Evolutionary conservation across 345 rosid species (phyloP).

Genomic region (Hibiscus trionum): DNA sequence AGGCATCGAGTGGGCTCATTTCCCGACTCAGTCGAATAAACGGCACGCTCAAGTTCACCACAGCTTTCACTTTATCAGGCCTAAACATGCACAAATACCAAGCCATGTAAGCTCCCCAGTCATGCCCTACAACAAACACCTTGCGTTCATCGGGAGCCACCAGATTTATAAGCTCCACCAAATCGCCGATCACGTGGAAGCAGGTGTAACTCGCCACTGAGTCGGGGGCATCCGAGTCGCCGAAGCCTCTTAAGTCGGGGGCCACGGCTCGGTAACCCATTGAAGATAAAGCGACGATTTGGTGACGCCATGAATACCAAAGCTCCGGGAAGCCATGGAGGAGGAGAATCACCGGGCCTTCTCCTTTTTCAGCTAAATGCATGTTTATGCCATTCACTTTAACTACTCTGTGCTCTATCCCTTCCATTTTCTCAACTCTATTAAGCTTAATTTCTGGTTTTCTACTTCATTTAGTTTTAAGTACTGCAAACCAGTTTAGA

Average conservation of each 20-base stretch:
- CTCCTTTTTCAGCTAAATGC: conserved; percentile 52
- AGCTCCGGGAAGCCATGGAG: conserved; percentile 74
- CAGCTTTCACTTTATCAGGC: conserved; percentile 52
- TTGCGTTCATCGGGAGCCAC: conserved; percentile 12
- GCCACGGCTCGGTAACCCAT: conserved; percentile 56
- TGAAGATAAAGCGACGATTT: conserved; percentile 39
- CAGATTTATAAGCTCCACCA: conserved; percentile 37
- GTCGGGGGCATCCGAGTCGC: conserved; percentile 46
- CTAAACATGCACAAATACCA: conserved; percentile 45
- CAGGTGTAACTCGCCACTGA: conserved; percentile 35
- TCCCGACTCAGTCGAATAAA: conserved; percentile 25
- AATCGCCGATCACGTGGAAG: conserved; percentile 40
- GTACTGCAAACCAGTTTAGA: too few relatives aligned
- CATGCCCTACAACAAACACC: conserved; percentile 65
- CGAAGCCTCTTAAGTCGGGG: conserved; percentile 65
- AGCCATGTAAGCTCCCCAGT: conserved; percentile 55
- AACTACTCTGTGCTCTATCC: conserved; percentile 2
- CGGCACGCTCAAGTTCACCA: conserved; percentile 40
- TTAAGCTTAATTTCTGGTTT: too few relatives aligned
- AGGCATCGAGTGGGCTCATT: conserved; percentile 21
- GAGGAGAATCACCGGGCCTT: conserved; percentile 43
- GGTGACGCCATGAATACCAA: conserved; percentile 74
- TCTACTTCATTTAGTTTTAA: too few relatives aligned
- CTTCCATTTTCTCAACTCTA: conserved; percentile 4
- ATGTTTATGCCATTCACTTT: conserved; percentile 15